Percentiles rank a stretch among this genome's conserved stretches.
phyloP scores from a whole-genome alignment of 441 rosid species.

The Brassica hybrid region DNA sequence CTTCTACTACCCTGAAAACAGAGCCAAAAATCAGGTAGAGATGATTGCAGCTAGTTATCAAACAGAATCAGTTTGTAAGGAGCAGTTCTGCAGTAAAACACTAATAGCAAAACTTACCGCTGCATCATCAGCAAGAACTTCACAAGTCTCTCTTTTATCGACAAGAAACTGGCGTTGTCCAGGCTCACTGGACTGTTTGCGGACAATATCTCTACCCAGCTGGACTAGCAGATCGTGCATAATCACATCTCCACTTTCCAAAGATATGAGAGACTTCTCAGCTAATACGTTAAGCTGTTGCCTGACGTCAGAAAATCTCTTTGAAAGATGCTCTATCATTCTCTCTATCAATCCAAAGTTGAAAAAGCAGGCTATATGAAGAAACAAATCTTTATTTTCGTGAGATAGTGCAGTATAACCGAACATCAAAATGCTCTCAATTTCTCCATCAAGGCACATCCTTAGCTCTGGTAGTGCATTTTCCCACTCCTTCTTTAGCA shows the following conservation, averaged over 20 bases:
- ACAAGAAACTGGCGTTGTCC: constrained; percentile 1
- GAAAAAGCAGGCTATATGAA: constrained; percentile 15
- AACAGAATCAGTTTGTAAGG: neutral
- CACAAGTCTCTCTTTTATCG: neutral
- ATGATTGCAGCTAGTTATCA: neutral
- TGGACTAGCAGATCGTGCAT: no score
- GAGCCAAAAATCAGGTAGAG: neutral
- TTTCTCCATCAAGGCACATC: neutral
- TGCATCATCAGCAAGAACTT: neutral
- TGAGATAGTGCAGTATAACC: constrained; percentile 1
- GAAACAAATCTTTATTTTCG: constrained; percentile 15
- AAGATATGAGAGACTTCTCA: no score
- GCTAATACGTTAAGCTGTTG: neutral
- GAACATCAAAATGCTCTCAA: neutral
- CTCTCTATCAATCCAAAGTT: rapidly evolving
- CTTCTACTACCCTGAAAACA: neutral
- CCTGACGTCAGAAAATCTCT: neutral
- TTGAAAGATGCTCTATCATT: neutral
- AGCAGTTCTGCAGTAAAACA: neutral
- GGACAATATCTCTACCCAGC: no score
- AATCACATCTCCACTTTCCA: no score
- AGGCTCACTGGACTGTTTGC: neutral
- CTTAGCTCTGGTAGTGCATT: constrained; percentile 12
- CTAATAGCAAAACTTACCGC: neutral
- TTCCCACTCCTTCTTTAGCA: constrained; percentile 4